These are phyloP conservation scores for Ascochyta clinopodiicola DNA, from an alignment of 2,329 filamentous ascomycete species.

Conservation along the genomic window DNA sequence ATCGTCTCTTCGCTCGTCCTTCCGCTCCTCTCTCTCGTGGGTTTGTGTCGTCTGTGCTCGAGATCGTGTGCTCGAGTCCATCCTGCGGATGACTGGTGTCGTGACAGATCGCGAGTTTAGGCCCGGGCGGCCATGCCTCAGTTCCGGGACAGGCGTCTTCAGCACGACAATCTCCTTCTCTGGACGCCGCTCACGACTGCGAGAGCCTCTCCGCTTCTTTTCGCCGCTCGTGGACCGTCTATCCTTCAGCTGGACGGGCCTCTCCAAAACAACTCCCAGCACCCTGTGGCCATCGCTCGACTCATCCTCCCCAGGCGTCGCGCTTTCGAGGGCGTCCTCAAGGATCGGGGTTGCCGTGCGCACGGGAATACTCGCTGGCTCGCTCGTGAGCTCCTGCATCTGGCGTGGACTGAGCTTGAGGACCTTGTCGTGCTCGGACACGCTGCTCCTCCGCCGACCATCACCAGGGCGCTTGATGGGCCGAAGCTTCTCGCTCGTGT, in stretches of 20 bases:
- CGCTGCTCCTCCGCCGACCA: slow-evolving; percentile 43
- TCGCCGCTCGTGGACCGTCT: neutral
- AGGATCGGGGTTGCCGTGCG: slow-evolving; percentile 50
- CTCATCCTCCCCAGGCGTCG: slow-evolving; percentile 25
- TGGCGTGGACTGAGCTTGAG: slow-evolving; percentile 62
- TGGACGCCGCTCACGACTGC: slow-evolving; percentile 19
- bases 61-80: slow-evolving; percentile 40
- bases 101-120: slow-evolving; percentile 45
- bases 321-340: slow-evolving; percentile 41
- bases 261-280: slow-evolving; percentile 32
- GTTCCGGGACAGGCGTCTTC: slow-evolving; percentile 35
- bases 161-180: slow-evolving; percentile 42
- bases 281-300: slow-evolving; percentile 24
- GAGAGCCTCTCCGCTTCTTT: slow-evolving; percentile 4
- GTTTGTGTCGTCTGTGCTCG: slow-evolving; percentile 42
- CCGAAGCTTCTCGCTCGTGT: slow-evolving; percentile 40
- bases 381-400: slow-evolving; percentile 62
- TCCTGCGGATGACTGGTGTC: slow-evolving; percentile 45
- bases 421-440: slow-evolving; percentile 50
- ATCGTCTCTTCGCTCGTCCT: slow-evolving; percentile 15
- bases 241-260: slow-evolving; percentile 23
- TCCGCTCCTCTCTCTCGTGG: slow-evolving; percentile 30
- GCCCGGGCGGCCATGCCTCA: slow-evolving; percentile 38
- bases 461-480: slow-evolving; percentile 47
- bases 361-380: slow-evolving; percentile 61